Evolutionary conservation across 768 basidiomycete genomes (phyloP).

Genomic region (Auricularia sp.): DNA sequence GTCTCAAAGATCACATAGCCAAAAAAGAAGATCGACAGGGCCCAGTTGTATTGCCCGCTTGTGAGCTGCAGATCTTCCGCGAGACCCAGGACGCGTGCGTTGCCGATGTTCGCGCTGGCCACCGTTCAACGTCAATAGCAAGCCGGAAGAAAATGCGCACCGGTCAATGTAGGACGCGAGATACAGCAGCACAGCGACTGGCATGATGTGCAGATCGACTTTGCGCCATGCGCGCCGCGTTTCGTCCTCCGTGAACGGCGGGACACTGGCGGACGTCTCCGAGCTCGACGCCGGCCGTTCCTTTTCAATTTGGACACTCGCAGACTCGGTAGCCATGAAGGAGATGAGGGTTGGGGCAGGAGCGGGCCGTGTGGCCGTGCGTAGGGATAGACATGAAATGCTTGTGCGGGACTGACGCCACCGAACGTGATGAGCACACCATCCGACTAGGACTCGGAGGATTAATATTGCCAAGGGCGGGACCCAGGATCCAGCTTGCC

Average conservation of each 20-base stretch:
- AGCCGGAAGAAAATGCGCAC: background rate
- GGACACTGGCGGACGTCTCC: background rate
- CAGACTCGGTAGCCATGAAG: no score
- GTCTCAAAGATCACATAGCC: constrained; percentile 17
- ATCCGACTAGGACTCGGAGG: no score
- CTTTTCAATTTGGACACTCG: no score
- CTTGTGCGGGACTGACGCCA: no score
- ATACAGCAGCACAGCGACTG: constrained; percentile 9
- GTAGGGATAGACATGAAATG: no score
- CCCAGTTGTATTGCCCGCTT: constrained; percentile 8
- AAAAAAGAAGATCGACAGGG: constrained; percentile 11
- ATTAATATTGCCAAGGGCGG: no score
- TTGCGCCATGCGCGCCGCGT: constrained; percentile 10
- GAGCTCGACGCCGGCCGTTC: no score
- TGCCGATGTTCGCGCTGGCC: constrained; percentile 22
- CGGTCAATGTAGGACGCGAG: constrained; percentile 8
- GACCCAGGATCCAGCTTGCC: no score
- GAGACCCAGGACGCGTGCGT: constrained; percentile 21
- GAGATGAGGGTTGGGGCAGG: no score
- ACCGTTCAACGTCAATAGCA: background rate
- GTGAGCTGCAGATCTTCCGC: constrained; percentile 14
- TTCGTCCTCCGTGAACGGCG: background rate
- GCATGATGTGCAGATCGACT: constrained; percentile 11
- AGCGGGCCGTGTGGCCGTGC: no score
- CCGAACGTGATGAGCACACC: no score